phyloP scores from a whole-genome alignment of 2,329 filamentous ascomycete genomes.

The Ascochyta koolunga region DNA sequence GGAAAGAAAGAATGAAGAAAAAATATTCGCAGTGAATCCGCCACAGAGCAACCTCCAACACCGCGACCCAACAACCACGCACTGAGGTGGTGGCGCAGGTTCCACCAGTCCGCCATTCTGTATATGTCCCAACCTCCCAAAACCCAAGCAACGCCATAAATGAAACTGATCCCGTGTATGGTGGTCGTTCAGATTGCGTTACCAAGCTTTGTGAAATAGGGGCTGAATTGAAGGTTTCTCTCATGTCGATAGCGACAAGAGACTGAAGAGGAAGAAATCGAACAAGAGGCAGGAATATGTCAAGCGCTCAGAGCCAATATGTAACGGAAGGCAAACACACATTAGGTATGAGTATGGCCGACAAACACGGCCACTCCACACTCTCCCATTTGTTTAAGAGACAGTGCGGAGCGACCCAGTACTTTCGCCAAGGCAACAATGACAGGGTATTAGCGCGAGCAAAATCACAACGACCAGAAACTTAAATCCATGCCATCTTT shows the following conservation, averaged over 20 bases:
- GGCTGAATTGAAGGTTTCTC: constrained; percentile 24
- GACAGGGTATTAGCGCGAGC: constrained; percentile 43
- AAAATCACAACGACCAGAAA: constrained; percentile 30
- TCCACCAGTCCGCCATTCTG: constrained; percentile 42
- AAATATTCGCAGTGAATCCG: constrained; percentile 15
- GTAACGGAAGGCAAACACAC: constrained; percentile 27
- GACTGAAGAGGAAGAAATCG: constrained; percentile 17
- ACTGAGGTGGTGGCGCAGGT: constrained; percentile 30
- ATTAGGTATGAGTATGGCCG: constrained; percentile 35
- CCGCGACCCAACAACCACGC: constrained; percentile 22
- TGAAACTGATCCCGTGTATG: constrained; percentile 35
- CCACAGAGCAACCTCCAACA: constrained; percentile 29
- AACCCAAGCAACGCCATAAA: constrained; percentile 41
- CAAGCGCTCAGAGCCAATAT: constrained; percentile 36
- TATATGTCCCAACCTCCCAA: constrained; percentile 31
- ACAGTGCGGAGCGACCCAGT: constrained; percentile 21
- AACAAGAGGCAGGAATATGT: constrained; percentile 38
- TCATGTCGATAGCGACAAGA: constrained; percentile 22
- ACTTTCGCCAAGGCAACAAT: constrained; percentile 25
- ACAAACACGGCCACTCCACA: constrained; percentile 22
- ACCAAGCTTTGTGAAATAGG: constrained; percentile 31
- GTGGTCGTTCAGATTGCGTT: constrained; percentile 48
- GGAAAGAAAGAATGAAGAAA: constrained; percentile 5
- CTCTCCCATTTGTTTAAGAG: constrained; percentile 31
- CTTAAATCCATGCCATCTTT: constrained; percentile 17